These are phyloP conservation scores for Neoascochyta sp. DNA, from an alignment of 2,329 filamentous ascomycete species.

Conservation along the genomic window DNA sequence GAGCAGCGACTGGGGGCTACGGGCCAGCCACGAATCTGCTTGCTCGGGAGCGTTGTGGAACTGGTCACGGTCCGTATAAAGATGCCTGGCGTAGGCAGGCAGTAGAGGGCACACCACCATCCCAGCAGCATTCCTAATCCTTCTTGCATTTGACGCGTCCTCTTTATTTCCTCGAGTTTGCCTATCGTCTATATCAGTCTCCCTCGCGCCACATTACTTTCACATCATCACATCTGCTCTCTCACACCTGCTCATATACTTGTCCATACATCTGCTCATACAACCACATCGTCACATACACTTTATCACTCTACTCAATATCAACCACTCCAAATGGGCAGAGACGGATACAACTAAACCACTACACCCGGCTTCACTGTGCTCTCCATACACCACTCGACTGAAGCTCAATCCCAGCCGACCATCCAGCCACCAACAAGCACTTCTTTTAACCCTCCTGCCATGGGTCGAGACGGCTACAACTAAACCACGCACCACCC, in stretches of 20 bases:
- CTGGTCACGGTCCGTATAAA: slow-evolving; percentile 7
- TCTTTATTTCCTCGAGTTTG: slow-evolving; percentile 1
- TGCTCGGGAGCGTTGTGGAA: slow-evolving; percentile 6
- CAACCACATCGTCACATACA: too few relatives aligned
- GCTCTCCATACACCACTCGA: neutral
- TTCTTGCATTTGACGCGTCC: too few relatives aligned
- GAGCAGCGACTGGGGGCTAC: slow-evolving; percentile 6
- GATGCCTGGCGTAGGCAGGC: slow-evolving; percentile 10
- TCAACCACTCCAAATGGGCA: neutral
- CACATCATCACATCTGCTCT: slow-evolving; percentile 2
- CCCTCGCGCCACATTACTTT: slow-evolving; percentile 3
- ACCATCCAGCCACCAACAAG: too few relatives aligned
- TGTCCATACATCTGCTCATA: too few relatives aligned
- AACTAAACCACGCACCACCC: neutral
- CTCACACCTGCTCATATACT: slow-evolving; percentile 2
- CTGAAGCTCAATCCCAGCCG: too few relatives aligned
- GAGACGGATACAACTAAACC: neutral
- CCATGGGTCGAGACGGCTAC: neutral
- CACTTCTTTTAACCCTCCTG: too few relatives aligned
- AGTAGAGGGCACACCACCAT: too few relatives aligned
- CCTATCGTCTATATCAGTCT: slow-evolving; percentile 5
- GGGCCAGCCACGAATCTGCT: slow-evolving; percentile 8
- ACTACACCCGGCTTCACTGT: neutral
- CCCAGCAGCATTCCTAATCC: too few relatives aligned
- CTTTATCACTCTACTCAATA: neutral